These are phyloP conservation scores for Diplocarpon rosae DNA, from an alignment of 2,329 filamentous ascomycete species.

Conservation along the genomic window DNA sequence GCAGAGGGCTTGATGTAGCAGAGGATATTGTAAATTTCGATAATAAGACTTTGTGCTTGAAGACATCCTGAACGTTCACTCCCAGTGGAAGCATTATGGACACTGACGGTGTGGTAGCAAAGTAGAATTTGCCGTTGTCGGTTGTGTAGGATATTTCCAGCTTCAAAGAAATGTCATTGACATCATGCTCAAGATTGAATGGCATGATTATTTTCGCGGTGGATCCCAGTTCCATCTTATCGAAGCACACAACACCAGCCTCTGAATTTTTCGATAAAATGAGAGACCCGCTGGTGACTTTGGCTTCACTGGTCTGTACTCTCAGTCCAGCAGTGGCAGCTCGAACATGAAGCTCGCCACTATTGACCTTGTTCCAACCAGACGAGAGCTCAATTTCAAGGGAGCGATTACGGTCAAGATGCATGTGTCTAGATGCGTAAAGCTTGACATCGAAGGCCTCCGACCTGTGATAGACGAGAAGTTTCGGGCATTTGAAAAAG, in stretches of 20 bases:
- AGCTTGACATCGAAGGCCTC: slow-evolving; percentile 60
- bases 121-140: slow-evolving; percentile 51
- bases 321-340: slow-evolving; percentile 56
- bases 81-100: slow-evolving; percentile 72
- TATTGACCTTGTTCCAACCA: slow-evolving; percentile 60
- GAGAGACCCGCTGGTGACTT: slow-evolving; percentile 33
- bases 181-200: slow-evolving; percentile 72
- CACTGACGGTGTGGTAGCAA: slow-evolving; percentile 50
- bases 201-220: slow-evolving; percentile 56
- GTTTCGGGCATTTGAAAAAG: slow-evolving; percentile 47
- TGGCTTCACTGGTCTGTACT: slow-evolving; percentile 49
- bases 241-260: slow-evolving; percentile 41
- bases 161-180: slow-evolving; percentile 58
- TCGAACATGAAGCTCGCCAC: slow-evolving; percentile 49
- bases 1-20: slow-evolving; percentile 61
- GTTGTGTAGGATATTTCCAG: slow-evolving; percentile 70
- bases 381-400: slow-evolving; percentile 63
- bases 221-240: slow-evolving; percentile 34
- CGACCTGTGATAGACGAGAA: slow-evolving; percentile 63
- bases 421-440: slow-evolving; percentile 55
- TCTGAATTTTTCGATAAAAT: slow-evolving; percentile 40
- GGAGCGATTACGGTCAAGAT: slow-evolving; percentile 68
- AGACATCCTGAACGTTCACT: slow-evolving; percentile 93
- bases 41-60: slow-evolving; percentile 72
- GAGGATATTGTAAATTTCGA: slow-evolving; percentile 88